These are phyloP conservation scores for Gossypium ekmanianum DNA, from an alignment of 345 rosid genomes.

Conservation along the genomic window DNA sequence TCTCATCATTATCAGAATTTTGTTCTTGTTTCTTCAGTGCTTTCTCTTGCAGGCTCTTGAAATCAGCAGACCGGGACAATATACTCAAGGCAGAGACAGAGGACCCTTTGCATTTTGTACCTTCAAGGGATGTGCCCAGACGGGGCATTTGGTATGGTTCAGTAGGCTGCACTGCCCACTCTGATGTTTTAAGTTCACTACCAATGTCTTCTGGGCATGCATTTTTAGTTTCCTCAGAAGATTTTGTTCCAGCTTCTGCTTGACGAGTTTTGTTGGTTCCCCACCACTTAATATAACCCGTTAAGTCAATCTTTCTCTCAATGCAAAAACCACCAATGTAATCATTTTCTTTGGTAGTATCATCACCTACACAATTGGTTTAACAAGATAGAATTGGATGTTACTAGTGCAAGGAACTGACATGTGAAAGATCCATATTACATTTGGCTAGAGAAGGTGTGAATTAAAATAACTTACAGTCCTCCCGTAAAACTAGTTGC, in stretches of 20 bases:
- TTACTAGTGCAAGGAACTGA: background rate
- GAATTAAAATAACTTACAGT: background rate
- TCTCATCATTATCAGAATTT: slow-evolving; percentile 62
- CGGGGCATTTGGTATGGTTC: slow-evolving; percentile 89
- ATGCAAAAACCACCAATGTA: slow-evolving; percentile 63
- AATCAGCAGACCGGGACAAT: slow-evolving; percentile 78
- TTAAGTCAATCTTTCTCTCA: slow-evolving; percentile 84
- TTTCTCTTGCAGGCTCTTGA: slow-evolving; percentile 82
- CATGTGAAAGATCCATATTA: background rate
- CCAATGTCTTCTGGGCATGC: slow-evolving; percentile 55
- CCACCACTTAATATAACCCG: slow-evolving; percentile 93
- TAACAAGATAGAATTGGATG: slow-evolving; percentile 14
- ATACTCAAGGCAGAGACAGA: slow-evolving; percentile 66
- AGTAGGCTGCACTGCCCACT: slow-evolving; percentile 57
- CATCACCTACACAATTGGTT: slow-evolving; percentile 57
- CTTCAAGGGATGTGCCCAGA: slow-evolving; percentile 50
- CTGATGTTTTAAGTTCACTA: slow-evolving; percentile 72
- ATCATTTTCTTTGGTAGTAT: slow-evolving; percentile 67
- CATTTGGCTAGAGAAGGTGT: background rate
- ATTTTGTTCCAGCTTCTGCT: slow-evolving; percentile 55
- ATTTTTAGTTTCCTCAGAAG: slow-evolving; percentile 57
- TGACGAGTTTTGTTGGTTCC: slow-evolving; percentile 68
- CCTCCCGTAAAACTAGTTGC: background rate
- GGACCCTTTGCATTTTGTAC: slow-evolving; percentile 49
- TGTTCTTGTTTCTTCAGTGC: slow-evolving; percentile 58